Evolutionary conservation across 768 basidiomycete species (phyloP).

Genomic region (Amyloporia xantha): DNA sequence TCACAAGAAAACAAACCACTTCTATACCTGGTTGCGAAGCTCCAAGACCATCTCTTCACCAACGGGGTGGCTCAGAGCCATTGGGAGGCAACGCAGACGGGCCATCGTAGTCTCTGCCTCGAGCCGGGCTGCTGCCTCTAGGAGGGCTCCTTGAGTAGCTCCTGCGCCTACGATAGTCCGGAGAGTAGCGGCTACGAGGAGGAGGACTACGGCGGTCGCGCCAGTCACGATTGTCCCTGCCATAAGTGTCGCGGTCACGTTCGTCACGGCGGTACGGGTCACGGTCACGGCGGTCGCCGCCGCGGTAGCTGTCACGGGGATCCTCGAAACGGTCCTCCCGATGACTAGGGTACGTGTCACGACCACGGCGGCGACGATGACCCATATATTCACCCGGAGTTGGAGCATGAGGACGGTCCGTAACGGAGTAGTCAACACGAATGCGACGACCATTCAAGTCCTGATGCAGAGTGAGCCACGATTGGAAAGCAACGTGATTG

Average conservation of each 20-base stretch:
- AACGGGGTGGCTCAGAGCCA: conserved; percentile 45
- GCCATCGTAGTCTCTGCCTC: conserved; percentile 40
- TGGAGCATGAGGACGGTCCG: conserved; percentile 87
- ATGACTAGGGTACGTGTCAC: conserved; percentile 32
- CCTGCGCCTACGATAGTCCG: conserved; percentile 67
- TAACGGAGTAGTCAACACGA: conserved; percentile 95
- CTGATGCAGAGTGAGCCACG: too few relatives aligned
- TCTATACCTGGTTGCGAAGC: conserved; percentile 17
- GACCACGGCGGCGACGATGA: conserved; percentile 55
- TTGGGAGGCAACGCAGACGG: conserved; percentile 28
- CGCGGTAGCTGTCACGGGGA: conserved; percentile 34
- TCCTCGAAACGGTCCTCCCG: conserved; percentile 37
- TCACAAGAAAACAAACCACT: conserved; percentile 22
- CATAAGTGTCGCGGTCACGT: conserved; percentile 47
- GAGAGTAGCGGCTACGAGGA: conserved; percentile 61
- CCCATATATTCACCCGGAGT: conserved; percentile 99
- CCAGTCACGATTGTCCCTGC: conserved; percentile 69
- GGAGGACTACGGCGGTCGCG: conserved; percentile 77
- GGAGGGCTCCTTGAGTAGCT: conserved; percentile 80
- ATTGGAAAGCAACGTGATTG: conserved; percentile 8
- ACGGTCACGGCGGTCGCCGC: conserved; percentile 43
- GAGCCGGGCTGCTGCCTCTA: conserved; percentile 53
- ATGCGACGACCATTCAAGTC: conserved; percentile 94
- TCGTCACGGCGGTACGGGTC: conserved; percentile 45
- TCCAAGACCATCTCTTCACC: conserved; percentile 40